Evolutionary conservation across 495 filamentous ascomycete genomes (phyloP), one percentile per base, ranked within the genome.

Genomic region (Neurospora terricola): DNA sequence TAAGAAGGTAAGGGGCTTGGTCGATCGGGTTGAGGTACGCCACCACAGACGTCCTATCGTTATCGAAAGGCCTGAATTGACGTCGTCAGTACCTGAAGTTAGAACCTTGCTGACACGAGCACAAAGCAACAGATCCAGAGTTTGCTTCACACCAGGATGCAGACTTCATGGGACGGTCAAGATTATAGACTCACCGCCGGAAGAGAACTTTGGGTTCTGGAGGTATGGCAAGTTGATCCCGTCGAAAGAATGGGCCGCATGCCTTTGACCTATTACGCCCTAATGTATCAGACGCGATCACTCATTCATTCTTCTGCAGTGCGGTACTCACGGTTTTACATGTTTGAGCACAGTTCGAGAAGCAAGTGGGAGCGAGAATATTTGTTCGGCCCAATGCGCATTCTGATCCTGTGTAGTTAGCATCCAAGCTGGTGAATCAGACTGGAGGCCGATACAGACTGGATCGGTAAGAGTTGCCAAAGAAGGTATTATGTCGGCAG

Each of bases 331-430:
- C 78, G 74, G 71, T 71, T 42, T 77, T n/a, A 77, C 75, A 74
- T 83, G 79, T 74, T 83, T 86, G 73, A 88, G 76, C 34, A 82
- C 81, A 48, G 86, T 87, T 18, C 85, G 79, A 21, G 84, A 84
- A 10, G 86, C 84, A 59, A 87, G 78, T 1, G 84, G 85, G 5
- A 86, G 80, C 6, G 87, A 86, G 72, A 89, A 89, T 37, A 89
- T 87, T 21, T 86, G 83, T 75, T 89, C 84, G 36, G 87, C 86
- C 87, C 87, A 89, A 48, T 81, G 76, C 10, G 76, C 71, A 48
- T 75, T 75, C 75, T 80, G 45, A 21, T 27, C 2, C 18, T 34
- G 54, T 66, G 54, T 38, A 38, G 30, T 23, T 11, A 38, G 18
- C 45, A 23, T 66, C 6, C 54, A 66, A 66, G 54, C 54, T 36